phyloP scores from a whole-genome alignment of 805 yeast genomes.

The Metschnikowia cerradonensis region DNA sequence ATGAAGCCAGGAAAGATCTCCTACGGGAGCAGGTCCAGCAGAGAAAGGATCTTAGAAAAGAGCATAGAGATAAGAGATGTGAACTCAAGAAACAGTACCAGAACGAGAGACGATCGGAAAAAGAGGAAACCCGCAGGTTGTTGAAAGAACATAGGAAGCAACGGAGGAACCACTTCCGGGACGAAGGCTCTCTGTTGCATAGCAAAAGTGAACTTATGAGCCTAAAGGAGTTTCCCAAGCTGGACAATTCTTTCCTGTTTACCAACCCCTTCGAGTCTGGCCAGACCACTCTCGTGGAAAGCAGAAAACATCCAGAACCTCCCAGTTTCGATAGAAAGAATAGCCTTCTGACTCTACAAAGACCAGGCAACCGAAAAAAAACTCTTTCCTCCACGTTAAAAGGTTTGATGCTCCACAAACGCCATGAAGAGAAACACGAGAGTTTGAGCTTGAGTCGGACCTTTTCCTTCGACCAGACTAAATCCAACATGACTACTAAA shows the following conservation, averaged over 20 bases:
- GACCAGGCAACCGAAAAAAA: background rate
- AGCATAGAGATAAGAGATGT: background rate
- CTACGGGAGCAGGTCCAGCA: background rate
- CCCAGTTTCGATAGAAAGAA: background rate
- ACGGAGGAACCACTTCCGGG: background rate
- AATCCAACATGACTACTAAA: constrained; percentile 29
- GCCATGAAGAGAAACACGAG: background rate
- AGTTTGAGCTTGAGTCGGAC: constrained; percentile 14
- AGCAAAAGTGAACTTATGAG: background rate
- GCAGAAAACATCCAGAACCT: background rate
- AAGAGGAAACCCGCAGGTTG: constrained; percentile 7
- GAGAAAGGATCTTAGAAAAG: constrained; percentile 4
- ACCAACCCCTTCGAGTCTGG: constrained; percentile 14
- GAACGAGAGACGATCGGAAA: constrained; percentile 5
- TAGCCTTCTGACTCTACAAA: background rate
- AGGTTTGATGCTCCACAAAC: constrained; percentile 9
- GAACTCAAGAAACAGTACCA: background rate
- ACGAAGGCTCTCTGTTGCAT: background rate
- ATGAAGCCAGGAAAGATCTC: background rate
- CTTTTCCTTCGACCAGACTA: constrained; percentile 35
- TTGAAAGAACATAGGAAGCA: constrained; percentile 8
- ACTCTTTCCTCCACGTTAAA: constrained; percentile 10
- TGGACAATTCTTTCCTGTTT: constrained; percentile 3
- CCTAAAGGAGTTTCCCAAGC: background rate
- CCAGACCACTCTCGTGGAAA: constrained; percentile 13